These are phyloP conservation scores for Corylus americana DNA, from an alignment of 306 rosid species.

Conservation along the genomic window DNA sequence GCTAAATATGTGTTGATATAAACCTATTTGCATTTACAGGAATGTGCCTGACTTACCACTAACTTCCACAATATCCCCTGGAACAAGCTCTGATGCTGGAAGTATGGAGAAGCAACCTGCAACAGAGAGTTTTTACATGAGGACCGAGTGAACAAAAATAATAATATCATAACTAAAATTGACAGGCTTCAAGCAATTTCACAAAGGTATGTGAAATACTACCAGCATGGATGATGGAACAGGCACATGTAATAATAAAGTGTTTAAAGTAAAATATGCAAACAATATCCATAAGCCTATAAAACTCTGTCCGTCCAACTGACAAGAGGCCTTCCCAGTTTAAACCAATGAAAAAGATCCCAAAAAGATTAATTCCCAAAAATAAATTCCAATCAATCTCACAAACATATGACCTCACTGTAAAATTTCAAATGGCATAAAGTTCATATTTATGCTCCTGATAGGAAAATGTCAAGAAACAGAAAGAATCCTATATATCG, in stretches of 20 bases:
- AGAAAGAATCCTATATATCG: conserved; percentile 1
- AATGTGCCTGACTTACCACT: conserved; percentile 61
- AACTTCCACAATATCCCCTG: conserved; percentile 94
- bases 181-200: conserved; percentile 24
- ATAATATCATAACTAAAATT: conserved; percentile 5
- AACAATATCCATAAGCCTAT: not conserved
- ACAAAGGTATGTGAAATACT: not conserved
- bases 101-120: conserved; percentile 96
- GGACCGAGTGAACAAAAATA: not conserved
- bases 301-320: not conserved
- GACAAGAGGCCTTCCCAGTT: not conserved
- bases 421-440: not conserved
- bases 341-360: not conserved
- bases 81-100: conserved; percentile 93
- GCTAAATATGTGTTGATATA: conserved; percentile 25
- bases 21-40: conserved; percentile 29
- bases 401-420: not conserved
- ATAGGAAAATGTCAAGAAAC: not conserved
- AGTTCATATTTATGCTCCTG: not conserved
- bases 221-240: not conserved
- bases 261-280: not conserved
- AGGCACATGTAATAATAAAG: not conserved
- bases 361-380: not conserved
- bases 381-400: not conserved
- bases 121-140: conserved; percentile 29